Base-by-base conservation (phyloP, 495 filamentous ascomycete species). In the Durotheca rogersii region DNA sequence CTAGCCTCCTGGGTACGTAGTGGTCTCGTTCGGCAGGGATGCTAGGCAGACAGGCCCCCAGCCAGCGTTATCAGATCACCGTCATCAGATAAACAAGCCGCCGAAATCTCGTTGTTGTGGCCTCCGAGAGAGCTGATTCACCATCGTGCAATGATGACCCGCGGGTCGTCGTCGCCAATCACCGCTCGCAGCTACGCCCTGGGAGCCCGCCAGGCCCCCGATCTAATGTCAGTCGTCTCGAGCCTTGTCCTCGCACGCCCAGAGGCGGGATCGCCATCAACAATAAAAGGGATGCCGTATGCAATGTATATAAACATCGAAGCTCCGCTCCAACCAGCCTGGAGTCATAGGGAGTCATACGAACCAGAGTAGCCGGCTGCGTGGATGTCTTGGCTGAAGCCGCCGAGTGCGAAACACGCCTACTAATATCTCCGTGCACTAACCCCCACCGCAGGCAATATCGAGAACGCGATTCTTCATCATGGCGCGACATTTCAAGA, bases 11-110 rank as follows among this genome's bases (percentile, higher is more conserved):
- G n/a, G n/a, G n/a, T n/a, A n/a, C n/a, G n/a, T n/a, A n/a, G n/a
- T n/a, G n/a, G n/a, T n/a, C n/a, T n/a, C n/a, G n/a, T n/a, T n/a
- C n/a, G n/a, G n/a, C n/a, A n/a, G n/a, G n/a, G n/a, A n/a, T n/a
- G n/a, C n/a, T n/a, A n/a, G n/a, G 2, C 25, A 37, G 17, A 29
- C 23, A 11, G 45, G 35, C 45, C 41, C 53, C 55, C 49, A 53
- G 47, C 41, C 51, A 52, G 42, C 30, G 29, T 56, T 61, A 61
- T 56, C 52, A 61, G 57, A 61, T 61, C 57, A 56, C 41, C 37
- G 17, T 48, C 40, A 45, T 47, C 29, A 51, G 45, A 60, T 55
- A 55, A 54, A 51, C 45, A 60, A 40, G 12, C 7, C 15, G 27
- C 4, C 41, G 41, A 9, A 47, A 55, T 36, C 21, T 16, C 46